Evolutionary conservation across 805 yeast species (phyloP).

Genomic region (Tetrapisispora fleetii): DNA sequence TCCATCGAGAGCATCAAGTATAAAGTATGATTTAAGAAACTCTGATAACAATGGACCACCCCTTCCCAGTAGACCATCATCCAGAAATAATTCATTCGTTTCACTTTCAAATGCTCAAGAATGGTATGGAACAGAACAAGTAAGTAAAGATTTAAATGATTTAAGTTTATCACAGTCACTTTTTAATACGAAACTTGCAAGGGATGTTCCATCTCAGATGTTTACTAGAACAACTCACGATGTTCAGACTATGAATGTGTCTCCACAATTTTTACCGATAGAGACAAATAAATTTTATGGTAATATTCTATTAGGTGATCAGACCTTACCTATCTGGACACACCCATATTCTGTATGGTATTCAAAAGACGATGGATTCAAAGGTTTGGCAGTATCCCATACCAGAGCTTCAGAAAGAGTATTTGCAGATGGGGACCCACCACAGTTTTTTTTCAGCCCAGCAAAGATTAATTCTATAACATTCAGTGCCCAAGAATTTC

Average conservation of each 20-base stretch:
- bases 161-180: slow-evolving; percentile 14
- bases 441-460: slow-evolving; percentile 58
- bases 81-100: not conserved
- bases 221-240: slow-evolving; percentile 29
- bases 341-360: slow-evolving; percentile 73
- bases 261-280: slow-evolving; percentile 33
- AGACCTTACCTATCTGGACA: slow-evolving; percentile 64
- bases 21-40: not conserved
- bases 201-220: slow-evolving; percentile 35
- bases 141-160: no score
- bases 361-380: slow-evolving; percentile 36
- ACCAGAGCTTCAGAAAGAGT: slow-evolving; percentile 50
- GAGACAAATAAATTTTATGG: slow-evolving; percentile 74
- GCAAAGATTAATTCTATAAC: slow-evolving; percentile 54
- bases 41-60: not conserved
- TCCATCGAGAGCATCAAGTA: not conserved
- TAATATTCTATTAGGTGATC: slow-evolving; percentile 56
- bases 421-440: slow-evolving; percentile 52
- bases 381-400: slow-evolving; percentile 63
- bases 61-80: not conserved
- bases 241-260: slow-evolving; percentile 20
- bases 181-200: slow-evolving; percentile 35
- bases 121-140: not conserved
- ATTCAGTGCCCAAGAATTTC: slow-evolving; percentile 35
- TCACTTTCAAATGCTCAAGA: not conserved